Base-by-base conservation (phyloP, 164 flowering plant genomes). In the Cinnamomum chago region DNA sequence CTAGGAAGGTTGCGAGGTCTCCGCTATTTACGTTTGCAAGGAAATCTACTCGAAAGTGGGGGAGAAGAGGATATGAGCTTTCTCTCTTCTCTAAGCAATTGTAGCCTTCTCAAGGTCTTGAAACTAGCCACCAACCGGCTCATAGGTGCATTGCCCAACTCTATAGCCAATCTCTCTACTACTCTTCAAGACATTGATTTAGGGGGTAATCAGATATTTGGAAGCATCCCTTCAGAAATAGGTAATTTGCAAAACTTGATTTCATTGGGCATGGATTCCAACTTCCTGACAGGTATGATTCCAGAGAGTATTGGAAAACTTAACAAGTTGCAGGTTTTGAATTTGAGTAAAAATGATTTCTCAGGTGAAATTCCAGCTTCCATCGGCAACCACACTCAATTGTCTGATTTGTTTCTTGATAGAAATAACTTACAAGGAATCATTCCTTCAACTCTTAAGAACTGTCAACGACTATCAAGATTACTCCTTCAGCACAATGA, bases 161-260 rank as follows among this genome's bases (percentile, higher is more conserved):
- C 75, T 40, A 67, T 67, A 15, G 70, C 70, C 20, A 67, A 67
- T 14, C 70, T 67, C 25, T 24, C 25, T 2, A 28, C 90, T 3
- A 80, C 0, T 12, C 78, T 85, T 11, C 2, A 20, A 24, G 0
- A 4, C 0, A 13, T 64, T 7, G 0, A 9, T 24, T 22, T 64
- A 11, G 24, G 12, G 13, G 0, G 18, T 0, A 64, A 64, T 22
- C 4, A 2, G 13, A 64, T 64, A 64, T 64, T 64, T 22, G 28
- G 67, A 3, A 64, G 13, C 28, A 64, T 64, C 67, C 67, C 67
- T 22, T 22, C 67, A 22, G 67, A 13, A 2, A 24, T 64, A 22
- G 23, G 23, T 5, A 22, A 64, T 64, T 27, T 64, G 10, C 4
- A 22, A 7, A 13, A 27, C 67, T 22, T 64, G 23, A 24, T 27